Percentiles rank a stretch among this genome's conserved stretches.
Conservation (phyloP, 352 stramenopile genomes). For the Phytophthora cryptogea region DNA sequence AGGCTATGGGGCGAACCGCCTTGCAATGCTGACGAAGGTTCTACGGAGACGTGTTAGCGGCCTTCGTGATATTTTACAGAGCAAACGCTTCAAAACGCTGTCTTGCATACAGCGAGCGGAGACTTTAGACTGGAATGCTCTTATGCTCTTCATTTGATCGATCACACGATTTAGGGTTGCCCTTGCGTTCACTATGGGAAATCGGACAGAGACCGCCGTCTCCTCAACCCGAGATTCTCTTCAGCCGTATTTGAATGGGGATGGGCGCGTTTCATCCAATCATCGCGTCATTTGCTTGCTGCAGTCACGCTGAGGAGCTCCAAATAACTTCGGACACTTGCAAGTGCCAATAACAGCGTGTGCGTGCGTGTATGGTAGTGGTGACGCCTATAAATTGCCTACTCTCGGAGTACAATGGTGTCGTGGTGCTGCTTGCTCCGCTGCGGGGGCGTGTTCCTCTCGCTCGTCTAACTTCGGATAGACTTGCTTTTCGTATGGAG, state of each 20-base stretch:
- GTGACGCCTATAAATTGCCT: background rate
- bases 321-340: too few relatives aligned
- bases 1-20: too few relatives aligned
- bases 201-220: conserved; percentile 6
- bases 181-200: conserved; percentile 2
- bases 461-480: conserved; percentile 1
- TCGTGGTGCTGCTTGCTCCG: too few relatives aligned
- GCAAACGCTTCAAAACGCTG: background rate
- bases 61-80: background rate
- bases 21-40: too few relatives aligned
- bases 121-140: conserved; percentile 14
- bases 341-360: too few relatives aligned
- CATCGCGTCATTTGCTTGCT: conserved; percentile 6
- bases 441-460: background rate
- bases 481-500: conserved; percentile 19
- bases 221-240: conserved; percentile 14
- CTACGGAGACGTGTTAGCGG: too few relatives aligned
- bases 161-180: background rate
- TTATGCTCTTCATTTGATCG: conserved; percentile 16
- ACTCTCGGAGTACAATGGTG: too few relatives aligned
- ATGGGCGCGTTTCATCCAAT: conserved; percentile 16
- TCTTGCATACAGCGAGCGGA: background rate
- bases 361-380: too few relatives aligned
- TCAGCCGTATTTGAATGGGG: conserved; percentile 8
- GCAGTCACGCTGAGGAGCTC: too few relatives aligned